phyloP scores from a whole-genome alignment of 148 eudicot genomes.

The Gaultheria prostrata region DNA sequence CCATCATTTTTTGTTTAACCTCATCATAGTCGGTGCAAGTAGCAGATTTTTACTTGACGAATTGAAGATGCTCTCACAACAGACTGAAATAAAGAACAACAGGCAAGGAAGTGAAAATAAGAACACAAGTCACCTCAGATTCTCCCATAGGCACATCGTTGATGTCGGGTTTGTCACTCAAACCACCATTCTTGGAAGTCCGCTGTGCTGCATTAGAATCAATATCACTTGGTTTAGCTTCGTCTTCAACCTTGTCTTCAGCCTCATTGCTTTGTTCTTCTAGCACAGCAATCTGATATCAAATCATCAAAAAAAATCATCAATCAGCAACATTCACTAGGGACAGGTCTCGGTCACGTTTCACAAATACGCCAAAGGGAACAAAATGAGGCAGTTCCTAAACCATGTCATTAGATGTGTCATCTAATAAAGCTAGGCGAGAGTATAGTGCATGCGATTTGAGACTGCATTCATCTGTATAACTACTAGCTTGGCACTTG shows the following conservation, averaged over 20 bases:
- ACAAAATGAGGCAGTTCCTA: neutral
- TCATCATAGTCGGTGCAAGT: neutral
- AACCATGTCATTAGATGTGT: neutral
- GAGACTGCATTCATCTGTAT: neutral
- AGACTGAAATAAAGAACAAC: neutral
- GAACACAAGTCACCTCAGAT: conserved; percentile 41
- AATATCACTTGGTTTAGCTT: conserved; percentile 44
- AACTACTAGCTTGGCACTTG: neutral
- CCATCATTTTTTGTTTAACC: neutral
- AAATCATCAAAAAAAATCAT: conserved; percentile 9
- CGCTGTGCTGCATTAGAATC: conserved; percentile 28
- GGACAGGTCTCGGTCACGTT: neutral
- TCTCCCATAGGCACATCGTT: conserved; percentile 88
- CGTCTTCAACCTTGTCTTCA: conserved; percentile 59
- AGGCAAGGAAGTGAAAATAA: neutral
- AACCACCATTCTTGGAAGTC: conserved; percentile 39
- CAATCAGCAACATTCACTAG: neutral
- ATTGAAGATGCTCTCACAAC: neutral
- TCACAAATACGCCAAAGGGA: neutral
- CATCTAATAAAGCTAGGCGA: neutral
- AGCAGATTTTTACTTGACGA: neutral
- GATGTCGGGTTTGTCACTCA: conserved; percentile 71
- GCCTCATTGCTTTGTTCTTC: conserved; percentile 74
- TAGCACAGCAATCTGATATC: conserved; percentile 61
- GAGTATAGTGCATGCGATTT: neutral